Base-by-base conservation (phyloP, 164 flowering plant genomes). In the Magnolia officinalis region DNA sequence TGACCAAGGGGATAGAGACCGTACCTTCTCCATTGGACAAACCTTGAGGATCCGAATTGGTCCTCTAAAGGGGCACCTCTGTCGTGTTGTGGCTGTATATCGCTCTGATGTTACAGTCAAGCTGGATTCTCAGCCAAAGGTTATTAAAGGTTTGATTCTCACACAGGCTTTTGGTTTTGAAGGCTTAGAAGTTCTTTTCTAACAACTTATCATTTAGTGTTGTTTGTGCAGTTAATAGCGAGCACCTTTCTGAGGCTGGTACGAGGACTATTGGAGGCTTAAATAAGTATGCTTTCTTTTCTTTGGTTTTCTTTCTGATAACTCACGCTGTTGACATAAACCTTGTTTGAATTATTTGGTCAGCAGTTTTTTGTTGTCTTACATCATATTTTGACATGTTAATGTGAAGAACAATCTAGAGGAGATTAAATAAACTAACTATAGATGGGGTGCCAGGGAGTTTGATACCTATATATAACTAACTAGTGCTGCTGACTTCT, bases 51-150 rank as follows among this genome's bases (percentile, higher is more conserved):
- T 96, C 67, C 88, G 91, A 70, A 84, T 91, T 52, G 99, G 98
- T 71, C 96, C 97, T 51, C 77, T 94, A 51, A 96, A 96, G 83
- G 99, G 99, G 10, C 88, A 90, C 77, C 89, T 90, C 66, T 94
- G 99, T 74, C 91, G 94, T 63, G 98, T 94, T 65, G 59, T 94
- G 67, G 98, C 95, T 45, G 49, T 94, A 65, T 90, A 90, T 45
- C 85, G 85, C 63, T 84, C 90, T 74, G 97, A 94, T 80, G 82
- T 93, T 72, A 94, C 97, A 1, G 98, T 96, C 79, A 96, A 94
- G 88, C 88, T 96, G 75, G 93, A 90, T 85, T 94, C 98, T 72
- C 87, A 90, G 83, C 86, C 85, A 18, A 91, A 89, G 81, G 85
- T 92, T 81, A 88, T 92, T 72, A 88, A 93, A 86, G 99, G 99